Base-by-base conservation (phyloP, 768 basidiomycete species). In the Chalciporus chontae region DNA sequence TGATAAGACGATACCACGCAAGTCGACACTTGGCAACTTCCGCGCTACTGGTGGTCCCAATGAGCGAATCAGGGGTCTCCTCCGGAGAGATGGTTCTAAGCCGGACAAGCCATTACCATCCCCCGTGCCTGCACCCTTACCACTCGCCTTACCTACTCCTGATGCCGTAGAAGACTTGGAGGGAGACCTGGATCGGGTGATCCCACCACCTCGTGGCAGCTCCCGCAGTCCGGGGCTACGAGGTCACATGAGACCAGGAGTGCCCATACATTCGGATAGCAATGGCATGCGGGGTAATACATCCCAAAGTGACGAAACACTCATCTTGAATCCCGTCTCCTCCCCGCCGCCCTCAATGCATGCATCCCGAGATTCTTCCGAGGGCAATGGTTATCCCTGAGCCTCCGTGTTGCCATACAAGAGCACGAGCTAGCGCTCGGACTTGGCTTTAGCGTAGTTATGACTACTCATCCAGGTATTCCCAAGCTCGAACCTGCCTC, bases 1-100 rank as follows among this genome's bases (percentile, higher is more conserved):
- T 40, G 93, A 95, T 71, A 92, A 94, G 66, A 57, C 73, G n/a
- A 63, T 85, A 43, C 76, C 77, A 41, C 71, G 72, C 47, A 69
- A 56, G 40, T 59, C 69, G 24, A 47, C 55, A 5, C 57, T 60
- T 47, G 59, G 59, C 49, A 69, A 51, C 41, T 45, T 57, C 34
- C 62, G 65, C 17, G 32, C 61, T 8, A 52, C 45, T 5, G 47
- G 46, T 21, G 62, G 62, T 23, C 53, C 72, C 38, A 71, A 69
- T 48, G 68, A 70, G 40, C 70, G 73, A 46, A 58, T 74, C 58
- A 67, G 64, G 55, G 72, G 71, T 36, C 61, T 74, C 39, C 56
- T 74, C 18, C 56, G 62, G 50, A 62, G 56, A 52, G 65, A 61
- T 43, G 61, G 56, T 44, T 44, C 19, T 40, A 63, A 53, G 52